phyloP scores from a whole-genome alignment of 805 yeast genomes.

The Schwanniomyces vanrijiae region DNA sequence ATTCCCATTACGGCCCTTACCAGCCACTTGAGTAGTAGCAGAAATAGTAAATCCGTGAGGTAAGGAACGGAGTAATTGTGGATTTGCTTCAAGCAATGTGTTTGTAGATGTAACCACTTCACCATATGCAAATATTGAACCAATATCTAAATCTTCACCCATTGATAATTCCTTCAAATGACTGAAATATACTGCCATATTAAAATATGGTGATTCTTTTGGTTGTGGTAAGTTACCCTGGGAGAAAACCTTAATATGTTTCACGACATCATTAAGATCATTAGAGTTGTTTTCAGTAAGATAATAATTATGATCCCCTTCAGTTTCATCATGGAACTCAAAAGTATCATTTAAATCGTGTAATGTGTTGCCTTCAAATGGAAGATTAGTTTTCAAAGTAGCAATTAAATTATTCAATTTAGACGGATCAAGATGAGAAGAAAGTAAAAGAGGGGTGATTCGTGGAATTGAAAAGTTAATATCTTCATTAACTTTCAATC shows the following conservation, averaged over 20 bases:
- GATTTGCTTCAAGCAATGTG: conserved; percentile 73
- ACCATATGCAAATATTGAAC: conserved; percentile 68
- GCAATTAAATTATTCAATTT: conserved; percentile 32
- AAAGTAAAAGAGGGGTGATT: conserved; percentile 63
- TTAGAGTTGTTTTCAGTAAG: conserved; percentile 11
- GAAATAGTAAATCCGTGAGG: conserved; percentile 72
- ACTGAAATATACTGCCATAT: conserved; percentile 55
- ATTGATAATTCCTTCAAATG: conserved; percentile 30
- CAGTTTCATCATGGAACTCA: conserved; percentile 43
- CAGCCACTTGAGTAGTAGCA: conserved; percentile 85
- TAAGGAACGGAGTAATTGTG: conserved; percentile 50
- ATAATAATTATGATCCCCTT: conserved; percentile 18
- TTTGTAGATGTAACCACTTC: conserved; percentile 91
- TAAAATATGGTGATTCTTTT: conserved; percentile 70
- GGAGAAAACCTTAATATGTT: conserved; percentile 52
- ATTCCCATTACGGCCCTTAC: conserved; percentile 93
- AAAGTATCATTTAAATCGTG: conserved; percentile 61
- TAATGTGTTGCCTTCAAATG: conserved; percentile 28
- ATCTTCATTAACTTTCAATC: conserved; percentile 63
- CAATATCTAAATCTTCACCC: conserved; percentile 39
- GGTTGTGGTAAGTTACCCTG: conserved; percentile 47
- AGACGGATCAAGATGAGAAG: conserved; percentile 38
- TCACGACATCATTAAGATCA: conserved; percentile 55
- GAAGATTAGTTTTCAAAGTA: conserved; percentile 35
- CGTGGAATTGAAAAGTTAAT: conserved; percentile 53